A percentile compares a stretch with the other conserved stretches of the same genome.
These are phyloP conservation scores for Linderina pennispora DNA, from an alignment of 192 early-diverging fungal species.

Conservation along the genomic window DNA sequence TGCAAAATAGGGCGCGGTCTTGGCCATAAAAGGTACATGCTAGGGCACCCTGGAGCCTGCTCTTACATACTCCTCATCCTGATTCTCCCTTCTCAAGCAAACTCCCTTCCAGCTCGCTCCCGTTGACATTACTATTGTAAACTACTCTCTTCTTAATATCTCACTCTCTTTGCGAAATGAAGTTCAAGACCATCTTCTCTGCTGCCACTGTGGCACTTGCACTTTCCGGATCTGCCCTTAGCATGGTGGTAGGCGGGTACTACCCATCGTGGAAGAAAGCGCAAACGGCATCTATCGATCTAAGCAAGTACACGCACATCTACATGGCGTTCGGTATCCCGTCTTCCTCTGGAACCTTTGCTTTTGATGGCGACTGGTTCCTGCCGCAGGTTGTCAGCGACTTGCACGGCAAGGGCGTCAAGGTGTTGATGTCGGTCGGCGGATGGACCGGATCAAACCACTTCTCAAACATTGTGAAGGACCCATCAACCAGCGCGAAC, in stretches of 20 bases:
- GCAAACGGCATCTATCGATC: slow-evolving; percentile 15
- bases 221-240: not conserved
- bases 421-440: slow-evolving; percentile 58
- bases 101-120: too few relatives aligned
- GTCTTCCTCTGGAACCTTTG: slow-evolving; percentile 21
- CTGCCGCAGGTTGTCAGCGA: slow-evolving; percentile 39
- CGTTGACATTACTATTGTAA: too few relatives aligned
- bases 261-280: slow-evolving; percentile 35
- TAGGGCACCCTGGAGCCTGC: too few relatives aligned
- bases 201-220: too few relatives aligned
- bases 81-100: too few relatives aligned
- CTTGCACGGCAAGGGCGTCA: slow-evolving; percentile 51
- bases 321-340: slow-evolving; percentile 60
- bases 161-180: too few relatives aligned
- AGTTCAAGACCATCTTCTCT: too few relatives aligned
- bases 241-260: slow-evolving; percentile 26
- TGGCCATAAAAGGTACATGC: too few relatives aligned
- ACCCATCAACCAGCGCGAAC: slow-evolving; percentile 11
- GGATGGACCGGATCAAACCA: slow-evolving; percentile 57
- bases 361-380: slow-evolving; percentile 20
- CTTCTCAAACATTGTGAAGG: slow-evolving; percentile 45
- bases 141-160: too few relatives aligned
- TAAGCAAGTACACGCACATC: slow-evolving; percentile 58
- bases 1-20: too few relatives aligned
- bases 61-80: too few relatives aligned